Evolutionary conservation across 345 rosid genomes (phyloP), one percentile per base, ranked within the genome.

Genomic region (Lepidium africanum): DNA sequence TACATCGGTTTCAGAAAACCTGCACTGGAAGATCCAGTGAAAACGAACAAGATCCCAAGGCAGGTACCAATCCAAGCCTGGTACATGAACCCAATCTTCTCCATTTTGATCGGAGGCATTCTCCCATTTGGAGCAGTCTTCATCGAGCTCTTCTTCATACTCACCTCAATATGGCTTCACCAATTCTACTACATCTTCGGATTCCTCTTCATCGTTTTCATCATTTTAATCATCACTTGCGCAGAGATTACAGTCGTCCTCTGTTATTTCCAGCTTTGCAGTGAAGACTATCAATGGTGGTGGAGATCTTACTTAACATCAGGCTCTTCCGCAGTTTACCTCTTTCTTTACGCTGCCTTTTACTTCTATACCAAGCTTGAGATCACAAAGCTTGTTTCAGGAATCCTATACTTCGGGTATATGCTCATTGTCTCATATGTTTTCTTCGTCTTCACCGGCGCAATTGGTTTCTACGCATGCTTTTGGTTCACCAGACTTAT

Each of bases 71-170:
- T 76, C 40, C 96, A 87, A 48, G 80, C 92, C 3, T 92, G 98
- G 96, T 89, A 92, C 76, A 89, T 89, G 96, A 86, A 86, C 81
- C 88, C 96, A 0, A 60, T 84, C 47, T 89, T 89, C 81, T 89
- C 96, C 4, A 80, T 86, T 75, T 78, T 89, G 9, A 89, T 89
- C 0, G 96, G 96, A 71, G 96, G 92, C 67, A 89, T 89, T 45
- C 79, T 89, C n/a, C 96, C 96, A 54, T 89, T 89, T 39, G 96
- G 96, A 68, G 96, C 90, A n/a, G 92, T 89, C 21, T 89, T 86
- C 81, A 89, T 89, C 13, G 96, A 89, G 75, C 88, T 89, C 17
- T 89, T 89, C 84, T 89, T 89, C 87, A 86, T 89, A 76, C 88
- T 88, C 45, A 88, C 96, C 67, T 88, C 96, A 12, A 88, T 88